phyloP scores from a whole-genome alignment of 192 early-diverging fungal genomes.

The Podila epigama region DNA sequence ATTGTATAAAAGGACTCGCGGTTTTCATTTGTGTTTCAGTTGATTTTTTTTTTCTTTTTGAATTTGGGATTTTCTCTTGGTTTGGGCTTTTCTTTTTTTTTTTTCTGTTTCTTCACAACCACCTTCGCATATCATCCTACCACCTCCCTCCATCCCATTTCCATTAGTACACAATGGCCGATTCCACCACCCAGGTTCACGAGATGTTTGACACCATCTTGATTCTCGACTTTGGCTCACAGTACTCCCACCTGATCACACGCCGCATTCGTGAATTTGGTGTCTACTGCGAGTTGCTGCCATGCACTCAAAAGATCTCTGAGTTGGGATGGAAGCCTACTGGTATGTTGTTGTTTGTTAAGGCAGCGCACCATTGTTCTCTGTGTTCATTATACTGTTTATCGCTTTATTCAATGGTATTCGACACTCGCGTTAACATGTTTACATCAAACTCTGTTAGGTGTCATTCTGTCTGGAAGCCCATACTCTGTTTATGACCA shows the following conservation, averaged over 20 bases:
- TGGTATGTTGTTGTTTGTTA: slow-evolving; percentile 54
- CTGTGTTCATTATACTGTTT: neutral
- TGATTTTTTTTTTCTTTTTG: slow-evolving; percentile 23
- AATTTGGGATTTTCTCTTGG: slow-evolving; percentile 8
- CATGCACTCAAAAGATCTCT: slow-evolving; percentile 94
- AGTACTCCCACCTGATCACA: slow-evolving; percentile 98
- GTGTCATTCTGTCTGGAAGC: slow-evolving; percentile 94
- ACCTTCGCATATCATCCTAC: neutral
- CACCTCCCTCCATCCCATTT: neutral
- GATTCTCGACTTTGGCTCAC: slow-evolving; percentile 99
- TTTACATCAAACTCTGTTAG: slow-evolving; percentile 31
- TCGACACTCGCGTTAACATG: neutral
- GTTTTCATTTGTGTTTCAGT: neutral
- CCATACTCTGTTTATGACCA: slow-evolving; percentile 97
- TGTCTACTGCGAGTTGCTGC: slow-evolving; percentile 98
- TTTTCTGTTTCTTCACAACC: neutral
- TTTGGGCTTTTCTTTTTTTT: slow-evolving; percentile 11
- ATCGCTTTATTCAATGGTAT: neutral
- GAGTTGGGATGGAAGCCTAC: slow-evolving; percentile 96
- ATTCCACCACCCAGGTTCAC: slow-evolving; percentile 65
- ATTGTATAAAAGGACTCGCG: neutral
- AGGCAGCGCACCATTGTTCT: neutral
- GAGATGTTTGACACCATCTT: slow-evolving; percentile 94
- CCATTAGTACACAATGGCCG: slow-evolving; percentile 30
- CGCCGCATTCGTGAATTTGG: slow-evolving; percentile 95